A percentile compares a stretch with the other conserved stretches of the same genome.
These are phyloP conservation scores for Theileria equi DNA, from an alignment of 169 alveolate species.

Conservation along the genomic window DNA sequence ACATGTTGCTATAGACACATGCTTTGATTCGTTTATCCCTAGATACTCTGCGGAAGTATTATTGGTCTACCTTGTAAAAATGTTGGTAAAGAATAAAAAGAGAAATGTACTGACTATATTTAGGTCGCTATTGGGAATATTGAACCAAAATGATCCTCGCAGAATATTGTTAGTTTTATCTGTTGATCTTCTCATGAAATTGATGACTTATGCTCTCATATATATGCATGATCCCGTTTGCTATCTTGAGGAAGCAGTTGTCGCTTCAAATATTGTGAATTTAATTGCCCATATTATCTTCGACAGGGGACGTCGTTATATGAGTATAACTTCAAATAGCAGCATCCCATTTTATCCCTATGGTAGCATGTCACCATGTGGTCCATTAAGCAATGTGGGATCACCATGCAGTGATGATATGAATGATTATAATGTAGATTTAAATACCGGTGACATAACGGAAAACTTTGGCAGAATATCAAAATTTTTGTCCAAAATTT, in stretches of 20 bases:
- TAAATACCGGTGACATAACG: neutral
- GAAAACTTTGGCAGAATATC: neutral
- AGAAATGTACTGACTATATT: slow-evolving; percentile 38
- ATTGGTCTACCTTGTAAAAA: slow-evolving; percentile 14
- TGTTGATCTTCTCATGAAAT: neutral
- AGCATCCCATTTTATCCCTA: no score
- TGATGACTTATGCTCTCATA: slow-evolving; percentile 30
- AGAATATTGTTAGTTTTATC: slow-evolving; percentile 2
- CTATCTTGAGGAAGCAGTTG: slow-evolving; percentile 52
- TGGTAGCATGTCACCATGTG: no score
- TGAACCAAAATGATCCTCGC: neutral
- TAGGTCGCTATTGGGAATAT: slow-evolving; percentile 7
- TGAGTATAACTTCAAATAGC: no score
- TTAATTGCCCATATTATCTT: neutral
- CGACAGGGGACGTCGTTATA: neutral
- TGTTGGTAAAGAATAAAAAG: slow-evolving; percentile 20
- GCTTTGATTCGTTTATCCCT: slow-evolving; percentile 18
- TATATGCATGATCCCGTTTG: slow-evolving; percentile 57
- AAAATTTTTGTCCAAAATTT: no score
- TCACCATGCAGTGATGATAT: no score
- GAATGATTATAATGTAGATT: neutral
- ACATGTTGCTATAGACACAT: slow-evolving; percentile 11
- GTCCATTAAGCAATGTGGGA: no score
- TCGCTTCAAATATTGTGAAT: slow-evolving; percentile 29
- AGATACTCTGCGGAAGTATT: slow-evolving; percentile 16